Evolutionary conservation across 192 early-diverging fungal genomes (phyloP), one percentile per base, ranked within the genome.

Genomic region (Mortierella alpina): DNA sequence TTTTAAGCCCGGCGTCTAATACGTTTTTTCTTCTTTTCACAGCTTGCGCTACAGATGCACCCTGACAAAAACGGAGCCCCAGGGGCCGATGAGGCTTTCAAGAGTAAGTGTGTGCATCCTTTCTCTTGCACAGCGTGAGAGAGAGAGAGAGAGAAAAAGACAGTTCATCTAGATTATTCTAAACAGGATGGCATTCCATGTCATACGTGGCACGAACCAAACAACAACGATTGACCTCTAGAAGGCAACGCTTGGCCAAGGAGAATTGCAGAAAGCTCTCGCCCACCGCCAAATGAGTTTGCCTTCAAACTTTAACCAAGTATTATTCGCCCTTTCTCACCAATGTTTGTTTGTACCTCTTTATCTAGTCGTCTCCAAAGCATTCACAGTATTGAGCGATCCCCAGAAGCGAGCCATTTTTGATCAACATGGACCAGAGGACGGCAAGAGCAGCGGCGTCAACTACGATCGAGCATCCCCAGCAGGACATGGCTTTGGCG

Each of bases 61-160:
- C 97, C 97, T 4, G 97, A 99, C 70, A 99, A 99, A 80, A 98
- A 97, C 66, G 90, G 86, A 5, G 96, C 97, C 7, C 95, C 96
- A 4, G 96, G 97, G 15, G 95, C 96, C 7, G 96, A 97, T 51
- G 96, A 97, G 81, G 96, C 97, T 0, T 99, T 98, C 72, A 97
- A 98, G 85, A 88, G 93, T 94, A 83, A 48, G 84, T 75, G 18
- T 53, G 49, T n/a, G 11, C 17, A 31, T 17, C 42, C 41, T 70
- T 61, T 13, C 22, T 60, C 9, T 14, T 46, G 31, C 31, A 31
- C 31, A 31, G 31, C 31, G 31, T 2, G 31, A 31, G 3, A 31
- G 31, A 31, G 31, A 31, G 31, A 31, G 31, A 31, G 31, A 31
- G 31, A 31, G 31, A 31, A 31, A 31, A 31, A 31, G 31, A 31